phyloP scores from a whole-genome alignment of 2,329 filamentous ascomycete genomes.

The Myriosclerotinia curreyana region DNA sequence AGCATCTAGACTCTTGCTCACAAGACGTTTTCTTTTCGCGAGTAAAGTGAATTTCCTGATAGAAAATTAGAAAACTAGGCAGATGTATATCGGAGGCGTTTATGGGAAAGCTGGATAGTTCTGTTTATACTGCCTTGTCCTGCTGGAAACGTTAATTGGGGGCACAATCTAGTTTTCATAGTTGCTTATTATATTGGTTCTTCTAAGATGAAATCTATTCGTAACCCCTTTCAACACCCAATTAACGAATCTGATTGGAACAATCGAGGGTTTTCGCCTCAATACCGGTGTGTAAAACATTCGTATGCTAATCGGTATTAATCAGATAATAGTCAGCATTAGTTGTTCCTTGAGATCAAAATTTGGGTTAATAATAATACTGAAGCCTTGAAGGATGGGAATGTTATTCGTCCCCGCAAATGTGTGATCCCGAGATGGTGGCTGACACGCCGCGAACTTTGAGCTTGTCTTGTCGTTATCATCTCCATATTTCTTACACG shows the following conservation, averaged over 20 bases:
- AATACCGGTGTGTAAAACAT: conserved; percentile 15
- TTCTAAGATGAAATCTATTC: neutral
- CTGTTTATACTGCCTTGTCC: conserved; percentile 15
- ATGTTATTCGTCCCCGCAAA: conserved; percentile 2
- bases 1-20: neutral
- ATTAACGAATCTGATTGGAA: conserved; percentile 9
- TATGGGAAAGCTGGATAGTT: conserved; percentile 12
- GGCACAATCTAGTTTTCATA: neutral
- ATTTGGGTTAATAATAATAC: neutral
- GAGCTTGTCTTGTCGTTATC: neutral
- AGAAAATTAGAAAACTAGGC: conserved; percentile 6
- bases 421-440: neutral
- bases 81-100: conserved; percentile 14
- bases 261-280: conserved; percentile 10
- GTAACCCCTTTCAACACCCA: neutral
- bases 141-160: conserved; percentile 15
- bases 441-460: conserved; percentile 7
- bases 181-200: conserved; percentile 9
- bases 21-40: neutral
- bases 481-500: neutral
- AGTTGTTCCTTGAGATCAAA: neutral
- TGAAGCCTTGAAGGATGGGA: neutral
- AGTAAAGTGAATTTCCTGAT: neutral
- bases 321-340: conserved; percentile 10
- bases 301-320: neutral